Conservation (phyloP, 768 basidiomycete genomes). For the Leccinum barrowsii region DNA sequence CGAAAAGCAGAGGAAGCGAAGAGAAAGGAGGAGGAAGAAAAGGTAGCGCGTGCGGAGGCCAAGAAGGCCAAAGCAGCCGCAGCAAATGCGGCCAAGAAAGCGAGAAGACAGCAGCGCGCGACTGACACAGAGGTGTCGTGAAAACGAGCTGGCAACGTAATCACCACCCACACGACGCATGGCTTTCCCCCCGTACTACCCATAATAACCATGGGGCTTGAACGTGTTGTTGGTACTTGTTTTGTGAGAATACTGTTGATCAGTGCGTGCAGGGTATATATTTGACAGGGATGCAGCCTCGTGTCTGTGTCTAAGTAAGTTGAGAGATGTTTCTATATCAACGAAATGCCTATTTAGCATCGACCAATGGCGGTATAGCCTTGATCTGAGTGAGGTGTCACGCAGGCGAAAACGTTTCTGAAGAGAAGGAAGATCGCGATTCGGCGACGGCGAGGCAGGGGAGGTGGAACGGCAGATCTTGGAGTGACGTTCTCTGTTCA, state of each 20-base stretch:
- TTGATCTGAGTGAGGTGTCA: slow-evolving; percentile 21
- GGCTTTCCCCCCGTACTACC: slow-evolving; percentile 3
- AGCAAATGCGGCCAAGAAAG: slow-evolving; percentile 90
- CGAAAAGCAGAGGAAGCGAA: slow-evolving; percentile 67
- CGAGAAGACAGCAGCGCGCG: slow-evolving; percentile 60
- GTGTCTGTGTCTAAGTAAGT: slow-evolving; percentile 5
- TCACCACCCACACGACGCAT: background rate
- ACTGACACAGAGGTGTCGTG: slow-evolving; percentile 35
- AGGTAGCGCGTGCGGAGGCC: slow-evolving; percentile 66
- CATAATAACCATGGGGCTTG: background rate
- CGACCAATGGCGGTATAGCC: slow-evolving; percentile 20
- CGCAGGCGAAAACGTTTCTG: slow-evolving; percentile 18
- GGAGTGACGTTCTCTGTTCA: too few species aligned
- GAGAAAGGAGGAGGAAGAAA: slow-evolving; percentile 78
- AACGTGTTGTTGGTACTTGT: slow-evolving; percentile 2
- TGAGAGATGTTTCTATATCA: slow-evolving; percentile 13
- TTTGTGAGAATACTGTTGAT: slow-evolving; percentile 1
- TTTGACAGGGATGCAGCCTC: slow-evolving; percentile 1
- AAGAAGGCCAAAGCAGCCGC: slow-evolving; percentile 84
- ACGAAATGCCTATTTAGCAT: slow-evolving; percentile 8
- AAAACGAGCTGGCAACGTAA: background rate
- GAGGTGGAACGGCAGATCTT: background rate
- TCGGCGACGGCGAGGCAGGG: background rate
- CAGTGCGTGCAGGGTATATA: background rate
- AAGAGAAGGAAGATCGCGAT: background rate